phyloP scores from a whole-genome alignment of 1,139 yeast genomes.

The Ogataea hybrid region DNA sequence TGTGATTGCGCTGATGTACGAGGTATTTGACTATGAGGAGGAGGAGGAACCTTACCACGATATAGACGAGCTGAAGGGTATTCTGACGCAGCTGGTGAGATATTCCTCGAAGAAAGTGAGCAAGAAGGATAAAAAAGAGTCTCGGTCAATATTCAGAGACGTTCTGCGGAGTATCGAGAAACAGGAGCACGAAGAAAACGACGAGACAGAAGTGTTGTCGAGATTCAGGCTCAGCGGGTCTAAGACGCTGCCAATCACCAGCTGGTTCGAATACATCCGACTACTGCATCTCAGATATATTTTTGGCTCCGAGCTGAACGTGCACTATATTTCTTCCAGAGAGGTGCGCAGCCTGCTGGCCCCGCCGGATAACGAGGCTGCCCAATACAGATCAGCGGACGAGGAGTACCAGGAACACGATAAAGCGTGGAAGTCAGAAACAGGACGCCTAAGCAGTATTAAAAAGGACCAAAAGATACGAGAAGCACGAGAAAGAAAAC shows the following conservation, averaged over 20 bases:
- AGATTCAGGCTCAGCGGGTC: conserved; percentile 55
- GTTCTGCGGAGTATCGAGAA: conserved; percentile 48
- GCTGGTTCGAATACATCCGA: conserved; percentile 66
- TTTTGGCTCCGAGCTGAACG: conserved; percentile 66
- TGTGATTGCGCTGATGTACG: conserved; percentile 61
- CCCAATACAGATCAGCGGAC: conserved; percentile 10
- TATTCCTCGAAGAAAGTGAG: conserved; percentile 56
- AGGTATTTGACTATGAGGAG: conserved; percentile 48
- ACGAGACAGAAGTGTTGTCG: conserved; percentile 45
- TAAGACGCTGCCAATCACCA: conserved; percentile 55
- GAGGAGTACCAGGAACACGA: conserved; percentile 9
- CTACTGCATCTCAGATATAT: conserved; percentile 67
- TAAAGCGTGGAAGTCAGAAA: conserved; percentile 20
- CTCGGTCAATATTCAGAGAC: conserved; percentile 63
- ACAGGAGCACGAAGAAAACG: conserved; percentile 19
- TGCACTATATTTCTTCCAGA: conserved; percentile 47
- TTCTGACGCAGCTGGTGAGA: conserved; percentile 46
- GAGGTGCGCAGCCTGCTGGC: conserved; percentile 37
- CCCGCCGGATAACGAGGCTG: conserved; percentile 11
- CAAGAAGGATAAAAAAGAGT: conserved; percentile 60
- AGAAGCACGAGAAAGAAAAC: conserved; percentile 24
- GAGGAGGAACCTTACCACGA: conserved; percentile 58
- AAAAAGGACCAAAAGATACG: conserved; percentile 24
- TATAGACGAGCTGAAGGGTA: conserved; percentile 46
- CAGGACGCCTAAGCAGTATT: conserved; percentile 18